These are phyloP conservation scores for Diplodia corticola DNA, from an alignment of 2,329 filamentous ascomycete species.

Conservation along the genomic window DNA sequence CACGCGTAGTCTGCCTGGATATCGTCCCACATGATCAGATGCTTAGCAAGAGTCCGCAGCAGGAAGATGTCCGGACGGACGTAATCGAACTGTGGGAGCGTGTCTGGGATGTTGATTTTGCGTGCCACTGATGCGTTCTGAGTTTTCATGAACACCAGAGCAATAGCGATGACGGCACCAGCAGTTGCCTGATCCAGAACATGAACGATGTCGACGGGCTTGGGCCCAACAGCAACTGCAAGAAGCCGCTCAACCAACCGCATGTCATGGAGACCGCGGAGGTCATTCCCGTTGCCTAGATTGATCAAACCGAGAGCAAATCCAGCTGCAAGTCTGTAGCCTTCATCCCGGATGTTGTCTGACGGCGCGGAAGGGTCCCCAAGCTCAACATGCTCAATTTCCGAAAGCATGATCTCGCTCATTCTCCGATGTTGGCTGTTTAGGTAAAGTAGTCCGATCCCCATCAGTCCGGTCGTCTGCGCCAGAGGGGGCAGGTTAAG, in stretches of 20 bases:
- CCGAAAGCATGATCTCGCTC: constrained; percentile 98
- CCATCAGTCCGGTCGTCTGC: constrained; percentile 95
- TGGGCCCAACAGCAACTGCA: constrained; percentile 80
- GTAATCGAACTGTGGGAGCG: constrained; percentile 89
- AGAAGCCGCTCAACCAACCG: constrained; percentile 85
- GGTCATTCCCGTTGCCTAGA: constrained; percentile 82
- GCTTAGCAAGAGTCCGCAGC: constrained; percentile 81
- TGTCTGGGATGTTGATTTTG: constrained; percentile 92
- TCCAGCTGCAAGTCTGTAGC: constrained; percentile 92
- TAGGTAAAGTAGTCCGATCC: constrained; percentile 90
- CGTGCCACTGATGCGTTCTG: constrained; percentile 82
- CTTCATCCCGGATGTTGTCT: constrained; percentile 84
- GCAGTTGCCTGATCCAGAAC: constrained; percentile 90
- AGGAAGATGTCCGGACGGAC: constrained; percentile 91
- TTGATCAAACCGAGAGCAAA: constrained; percentile 95
- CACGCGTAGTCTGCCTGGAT: constrained; percentile 74
- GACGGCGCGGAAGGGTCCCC: constrained; percentile 69
- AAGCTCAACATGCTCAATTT: constrained; percentile 85
- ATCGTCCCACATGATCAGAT: constrained; percentile 88
- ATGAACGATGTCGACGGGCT: constrained; percentile 89
- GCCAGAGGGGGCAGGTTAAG: constrained; percentile 90
- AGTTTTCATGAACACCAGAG: constrained; percentile 96
- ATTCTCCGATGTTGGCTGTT: constrained; percentile 95
- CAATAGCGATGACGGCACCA: constrained; percentile 86
- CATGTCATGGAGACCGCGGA: constrained; percentile 92